These are phyloP conservation scores for Fusarium globosum DNA, from an alignment of 2,329 filamentous ascomycete species.

Conservation along the genomic window DNA sequence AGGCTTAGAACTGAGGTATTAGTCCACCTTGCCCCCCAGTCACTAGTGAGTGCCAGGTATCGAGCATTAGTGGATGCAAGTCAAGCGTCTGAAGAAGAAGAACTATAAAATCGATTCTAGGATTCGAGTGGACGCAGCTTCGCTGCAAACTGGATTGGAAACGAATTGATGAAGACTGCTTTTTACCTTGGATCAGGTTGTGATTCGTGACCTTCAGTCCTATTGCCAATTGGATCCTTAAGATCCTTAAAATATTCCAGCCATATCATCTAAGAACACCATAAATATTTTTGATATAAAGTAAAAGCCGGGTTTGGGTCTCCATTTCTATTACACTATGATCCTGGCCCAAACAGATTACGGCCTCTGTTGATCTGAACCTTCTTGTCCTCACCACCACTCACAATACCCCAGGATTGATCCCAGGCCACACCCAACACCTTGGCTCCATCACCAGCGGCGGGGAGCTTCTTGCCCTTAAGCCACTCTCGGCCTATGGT, in stretches of 20 bases:
- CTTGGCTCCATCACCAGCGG: conserved; percentile 86
- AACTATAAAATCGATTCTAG: background rate
- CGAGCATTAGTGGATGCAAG: conserved; percentile 40
- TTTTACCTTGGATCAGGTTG: background rate
- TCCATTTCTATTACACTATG: conserved; percentile 43
- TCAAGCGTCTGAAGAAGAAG: conserved; percentile 4
- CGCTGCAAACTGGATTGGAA: background rate
- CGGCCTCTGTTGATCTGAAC: conserved; percentile 88
- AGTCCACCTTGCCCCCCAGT: conserved; percentile 44
- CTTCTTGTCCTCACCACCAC: conserved; percentile 91
- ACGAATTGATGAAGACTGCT: conserved; percentile 7
- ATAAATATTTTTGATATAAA: conserved; percentile 24
- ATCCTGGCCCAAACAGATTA: conserved; percentile 57
- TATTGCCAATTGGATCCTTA: background rate
- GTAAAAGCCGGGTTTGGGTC: conserved; percentile 26
- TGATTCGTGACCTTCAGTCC: background rate
- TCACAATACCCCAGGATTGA: conserved; percentile 85
- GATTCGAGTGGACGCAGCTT: background rate
- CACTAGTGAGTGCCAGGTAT: conserved; percentile 39
- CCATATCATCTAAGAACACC: background rate
- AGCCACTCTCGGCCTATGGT: conserved; percentile 79
- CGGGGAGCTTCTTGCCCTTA: conserved; percentile 70
- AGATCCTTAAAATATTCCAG: background rate
- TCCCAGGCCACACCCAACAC: conserved; percentile 93
- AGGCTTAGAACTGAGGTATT: conserved; percentile 61